These are phyloP conservation scores for Viola pubescens DNA, from an alignment of 441 rosid species.

Conservation along the genomic window DNA sequence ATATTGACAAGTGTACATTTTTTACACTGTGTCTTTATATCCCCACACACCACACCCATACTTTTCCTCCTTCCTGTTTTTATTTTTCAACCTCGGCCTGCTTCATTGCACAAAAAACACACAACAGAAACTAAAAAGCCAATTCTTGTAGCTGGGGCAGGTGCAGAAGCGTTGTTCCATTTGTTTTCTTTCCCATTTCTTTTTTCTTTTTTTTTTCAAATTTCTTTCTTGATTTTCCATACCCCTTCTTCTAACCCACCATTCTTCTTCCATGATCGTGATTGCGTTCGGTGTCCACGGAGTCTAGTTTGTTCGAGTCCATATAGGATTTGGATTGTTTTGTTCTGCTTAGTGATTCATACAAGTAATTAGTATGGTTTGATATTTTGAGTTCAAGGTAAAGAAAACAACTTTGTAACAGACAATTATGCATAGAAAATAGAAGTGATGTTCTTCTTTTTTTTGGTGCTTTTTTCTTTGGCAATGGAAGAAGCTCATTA, in stretches of 20 bases:
- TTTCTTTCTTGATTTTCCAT: constrained; percentile 4
- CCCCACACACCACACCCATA: constrained; percentile 4
- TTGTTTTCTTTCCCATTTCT: background rate
- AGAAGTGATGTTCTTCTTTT: constrained; percentile 23
- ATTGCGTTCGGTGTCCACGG: constrained; percentile 12
- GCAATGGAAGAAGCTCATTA: constrained; percentile 14
- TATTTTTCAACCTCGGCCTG: constrained; percentile 77
- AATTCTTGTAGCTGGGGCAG: constrained; percentile 27
- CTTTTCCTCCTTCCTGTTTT: constrained; percentile 16
- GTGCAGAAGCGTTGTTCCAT: constrained; percentile 70
- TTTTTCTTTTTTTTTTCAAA: background rate
- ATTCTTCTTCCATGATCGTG: background rate
- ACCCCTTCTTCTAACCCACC: constrained; percentile 14
- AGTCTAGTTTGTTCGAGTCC: constrained; percentile 19
- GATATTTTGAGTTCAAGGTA: constrained; percentile 15
- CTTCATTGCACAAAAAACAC: constrained; percentile 27
- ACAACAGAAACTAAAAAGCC: background rate
- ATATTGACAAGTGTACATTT: constrained; percentile 50
- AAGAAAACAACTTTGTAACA: constrained; percentile 21
- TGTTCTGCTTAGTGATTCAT: constrained; percentile 27
- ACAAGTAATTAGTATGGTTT: constrained; percentile 26
- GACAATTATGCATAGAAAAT: constrained; percentile 28
- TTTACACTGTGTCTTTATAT: constrained; percentile 36
- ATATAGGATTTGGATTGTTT: constrained; percentile 37
- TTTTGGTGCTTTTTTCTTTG: constrained; percentile 13